Conservation (phyloP, 83 land plant genomes). For the Thuja plicata region DNA sequence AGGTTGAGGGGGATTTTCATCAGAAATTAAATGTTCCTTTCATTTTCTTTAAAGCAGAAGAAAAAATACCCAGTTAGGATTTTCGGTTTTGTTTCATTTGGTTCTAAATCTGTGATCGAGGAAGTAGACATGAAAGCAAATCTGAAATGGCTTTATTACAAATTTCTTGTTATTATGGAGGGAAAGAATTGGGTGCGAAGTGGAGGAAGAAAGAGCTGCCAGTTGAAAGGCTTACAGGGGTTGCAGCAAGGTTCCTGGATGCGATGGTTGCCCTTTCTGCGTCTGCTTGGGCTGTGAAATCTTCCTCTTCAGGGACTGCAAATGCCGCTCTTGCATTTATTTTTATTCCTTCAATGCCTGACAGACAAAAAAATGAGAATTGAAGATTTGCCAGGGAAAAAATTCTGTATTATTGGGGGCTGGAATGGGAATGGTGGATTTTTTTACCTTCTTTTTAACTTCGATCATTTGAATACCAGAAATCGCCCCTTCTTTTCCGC, state of each 20-base stretch:
- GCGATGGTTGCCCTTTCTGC: slow-evolving; percentile 4
- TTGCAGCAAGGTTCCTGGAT: neutral
- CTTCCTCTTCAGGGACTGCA: neutral
- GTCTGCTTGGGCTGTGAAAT: slow-evolving; percentile 6
- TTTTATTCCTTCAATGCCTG: neutral
- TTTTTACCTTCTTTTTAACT: neutral
- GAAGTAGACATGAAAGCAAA: too few species aligned
- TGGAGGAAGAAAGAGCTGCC: slow-evolving; percentile 11
- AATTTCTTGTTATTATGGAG: too few species aligned
- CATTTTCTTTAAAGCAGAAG: too few species aligned
- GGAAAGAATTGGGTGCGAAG: neutral
- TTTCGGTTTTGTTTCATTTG: too few species aligned
- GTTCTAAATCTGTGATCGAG: too few species aligned
- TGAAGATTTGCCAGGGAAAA: neutral
- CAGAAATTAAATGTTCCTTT: too few species aligned
- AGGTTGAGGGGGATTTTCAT: too few species aligned
- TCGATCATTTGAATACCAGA: neutral
- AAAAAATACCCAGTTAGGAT: too few species aligned
- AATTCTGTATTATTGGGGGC: neutral
- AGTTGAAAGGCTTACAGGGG: slow-evolving; percentile 2
- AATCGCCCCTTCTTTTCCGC: neutral
- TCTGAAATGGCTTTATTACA: too few species aligned
- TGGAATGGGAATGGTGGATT: neutral
- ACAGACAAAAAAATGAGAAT: neutral
- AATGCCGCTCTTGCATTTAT: slow-evolving; percentile 7